A percentile compares a stretch with the other conserved stretches of the same genome.
These are phyloP conservation scores for Didymella exigua DNA, from an alignment of 2,329 filamentous ascomycete species.

Conservation along the genomic window DNA sequence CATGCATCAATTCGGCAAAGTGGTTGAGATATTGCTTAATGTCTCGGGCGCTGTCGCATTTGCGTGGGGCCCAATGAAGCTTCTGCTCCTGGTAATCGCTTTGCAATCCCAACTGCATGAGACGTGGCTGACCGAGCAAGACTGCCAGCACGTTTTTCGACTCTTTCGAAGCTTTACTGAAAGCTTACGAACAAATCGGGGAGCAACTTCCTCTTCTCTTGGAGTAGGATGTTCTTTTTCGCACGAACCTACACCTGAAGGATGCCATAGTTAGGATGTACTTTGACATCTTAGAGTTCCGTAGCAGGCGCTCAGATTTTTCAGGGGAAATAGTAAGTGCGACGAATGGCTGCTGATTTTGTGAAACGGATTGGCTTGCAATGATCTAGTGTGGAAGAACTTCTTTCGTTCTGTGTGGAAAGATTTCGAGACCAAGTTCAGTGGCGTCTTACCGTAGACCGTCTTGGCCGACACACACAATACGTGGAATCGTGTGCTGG, in stretches of 20 bases:
- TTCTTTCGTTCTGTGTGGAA: conserved; percentile 37
- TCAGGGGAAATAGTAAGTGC: conserved; percentile 26
- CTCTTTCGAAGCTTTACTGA: conserved; percentile 46
- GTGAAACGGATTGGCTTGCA: no score
- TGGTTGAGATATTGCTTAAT: conserved; percentile 47
- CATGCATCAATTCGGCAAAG: conserved; percentile 47
- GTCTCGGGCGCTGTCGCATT: conserved; percentile 41
- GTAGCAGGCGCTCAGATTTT: conserved; percentile 41
- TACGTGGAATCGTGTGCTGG: conserved; percentile 32
- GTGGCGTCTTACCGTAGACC: conserved; percentile 35
- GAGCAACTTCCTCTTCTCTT: conserved; percentile 47
- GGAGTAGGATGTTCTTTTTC: conserved; percentile 42
- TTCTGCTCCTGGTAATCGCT: conserved; percentile 37
- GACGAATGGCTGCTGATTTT: no score
- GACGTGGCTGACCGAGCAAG: conserved; percentile 13
- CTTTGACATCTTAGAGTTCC: conserved; percentile 50
- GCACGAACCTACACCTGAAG: conserved; percentile 36
- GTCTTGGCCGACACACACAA: conserved; percentile 32
- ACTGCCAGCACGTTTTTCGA: conserved; percentile 42
- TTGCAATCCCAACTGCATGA: not conserved
- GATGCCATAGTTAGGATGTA: conserved; percentile 45
- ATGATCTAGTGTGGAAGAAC: conserved; percentile 26
- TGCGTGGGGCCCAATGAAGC: conserved; percentile 47
- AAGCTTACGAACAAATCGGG: conserved; percentile 49
- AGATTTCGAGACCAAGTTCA: conserved; percentile 37